These are phyloP conservation scores for Hymenoscyphus repandus DNA, from an alignment of 2,329 filamentous ascomycete species.

Conservation along the genomic window DNA sequence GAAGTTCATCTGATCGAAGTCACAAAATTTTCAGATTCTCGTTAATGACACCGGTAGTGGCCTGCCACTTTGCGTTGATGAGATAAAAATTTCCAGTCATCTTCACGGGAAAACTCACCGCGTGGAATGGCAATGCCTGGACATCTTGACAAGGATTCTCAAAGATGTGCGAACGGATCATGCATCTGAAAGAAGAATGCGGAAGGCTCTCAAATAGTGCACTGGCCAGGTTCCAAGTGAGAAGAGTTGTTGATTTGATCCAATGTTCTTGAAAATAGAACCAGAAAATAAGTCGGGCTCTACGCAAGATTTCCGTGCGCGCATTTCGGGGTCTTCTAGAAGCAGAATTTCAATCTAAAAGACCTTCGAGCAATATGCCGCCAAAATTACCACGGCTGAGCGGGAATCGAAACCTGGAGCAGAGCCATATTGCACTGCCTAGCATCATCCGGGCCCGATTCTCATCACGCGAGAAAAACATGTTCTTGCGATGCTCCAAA, in stretches of 20 bases:
- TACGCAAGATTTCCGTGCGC: constrained; percentile 10
- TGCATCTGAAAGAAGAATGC: neutral
- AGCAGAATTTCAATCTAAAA: constrained; percentile 14
- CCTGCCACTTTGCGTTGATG: too few relatives aligned
- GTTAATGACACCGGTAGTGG: too few relatives aligned
- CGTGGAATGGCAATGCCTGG: neutral
- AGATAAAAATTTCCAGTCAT: neutral
- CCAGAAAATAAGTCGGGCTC: constrained; percentile 8
- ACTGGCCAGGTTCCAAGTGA: neutral
- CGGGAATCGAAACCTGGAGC: constrained; percentile 15
- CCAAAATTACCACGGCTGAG: constrained; percentile 18
- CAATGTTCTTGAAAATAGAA: constrained; percentile 3
- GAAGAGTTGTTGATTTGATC: neutral
- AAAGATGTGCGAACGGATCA: neutral
- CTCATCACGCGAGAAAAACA: constrained; percentile 20
- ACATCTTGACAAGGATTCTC: neutral
- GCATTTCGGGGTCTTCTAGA: constrained; percentile 12
- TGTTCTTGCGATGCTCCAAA: constrained; percentile 17
- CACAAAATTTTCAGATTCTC: too few relatives aligned
- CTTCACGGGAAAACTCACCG: neutral
- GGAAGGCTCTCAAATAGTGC: neutral
- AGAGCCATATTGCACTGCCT: constrained; percentile 14
- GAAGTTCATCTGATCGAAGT: too few relatives aligned
- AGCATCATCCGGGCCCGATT: constrained; percentile 14
- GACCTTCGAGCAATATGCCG: constrained; percentile 15